Base-by-base conservation (phyloP, 2,329 filamentous ascomycete species). In the Calcarisporium arbuscula region DNA sequence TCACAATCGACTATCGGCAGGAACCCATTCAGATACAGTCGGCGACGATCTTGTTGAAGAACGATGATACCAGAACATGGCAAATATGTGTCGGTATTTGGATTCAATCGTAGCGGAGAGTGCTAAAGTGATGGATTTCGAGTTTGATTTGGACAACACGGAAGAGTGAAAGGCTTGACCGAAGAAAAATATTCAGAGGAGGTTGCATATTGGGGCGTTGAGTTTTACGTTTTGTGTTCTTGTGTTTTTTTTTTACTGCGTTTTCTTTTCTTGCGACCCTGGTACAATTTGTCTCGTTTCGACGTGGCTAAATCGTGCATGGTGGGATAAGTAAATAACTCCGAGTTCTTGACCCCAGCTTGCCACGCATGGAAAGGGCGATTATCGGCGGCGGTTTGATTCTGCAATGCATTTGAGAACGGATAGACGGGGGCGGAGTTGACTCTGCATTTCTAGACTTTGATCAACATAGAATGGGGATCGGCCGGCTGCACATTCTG, bases 181-280 rank as follows among this genome's bases (percentile, higher is more conserved):
- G 38, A 50, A 23, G 33, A 49, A 54, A 51, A 55, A 42, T 44
- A 44, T 46, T 36, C 22, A 36, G 48, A 37, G 49, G 51, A 44
- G 52, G 51, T 50, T 61, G 58, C 58, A 62, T 62, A 51, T 42
- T 49, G 52, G 49, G 58, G 58, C 57, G 58, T 62, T 61, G 49
- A 46, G 38, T 36, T 37, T 48, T 50, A 37, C 15, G 38, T 47
- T 49, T 35, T 43, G 41, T 29, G 44, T 42, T 20, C 29, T 40
- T 43, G 40, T 32, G 26, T 47, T 41, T 50, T 50, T 38, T 50
- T 47, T 50, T 47, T 48, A 50, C 43, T 28, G 35, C 33, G 50
- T 38, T 40, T 43, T 42, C 21, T 18, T 19, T 22, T 20, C 33
- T 32, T 26, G 33, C 35, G 16, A 34, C 30, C 30, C n/a, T n/a